Conservation (phyloP, 257 asterid genomes). For the Solanum microdontum region DNA sequence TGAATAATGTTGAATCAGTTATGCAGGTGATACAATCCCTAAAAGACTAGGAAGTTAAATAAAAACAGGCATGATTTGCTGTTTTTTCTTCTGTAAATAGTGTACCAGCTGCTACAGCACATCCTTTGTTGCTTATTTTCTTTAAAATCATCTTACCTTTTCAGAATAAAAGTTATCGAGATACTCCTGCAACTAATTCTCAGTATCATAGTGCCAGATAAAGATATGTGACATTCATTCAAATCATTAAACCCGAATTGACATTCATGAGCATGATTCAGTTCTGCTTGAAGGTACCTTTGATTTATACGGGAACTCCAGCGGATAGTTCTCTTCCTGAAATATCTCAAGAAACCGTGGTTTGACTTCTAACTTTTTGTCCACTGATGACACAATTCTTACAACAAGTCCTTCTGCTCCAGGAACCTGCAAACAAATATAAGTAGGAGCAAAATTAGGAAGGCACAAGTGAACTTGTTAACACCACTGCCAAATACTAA, state of each 20-base stretch:
- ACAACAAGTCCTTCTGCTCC: conserved; percentile 96
- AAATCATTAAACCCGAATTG: neutral
- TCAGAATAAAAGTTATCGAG: neutral
- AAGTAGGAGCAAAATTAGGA: neutral
- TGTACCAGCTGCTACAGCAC: neutral
- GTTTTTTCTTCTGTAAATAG: neutral
- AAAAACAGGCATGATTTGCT: neutral
- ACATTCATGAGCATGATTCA: neutral
- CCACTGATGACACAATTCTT: conserved; percentile 94
- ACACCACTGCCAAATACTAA: neutral
- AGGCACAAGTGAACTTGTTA: neutral
- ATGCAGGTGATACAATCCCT: neutral
- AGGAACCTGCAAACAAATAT: conserved; percentile 44
- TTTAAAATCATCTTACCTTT: neutral
- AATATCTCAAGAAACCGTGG: conserved; percentile 89
- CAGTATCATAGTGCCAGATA: neutral
- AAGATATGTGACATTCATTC: neutral
- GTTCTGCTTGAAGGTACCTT: conserved; percentile 39
- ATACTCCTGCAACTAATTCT: neutral
- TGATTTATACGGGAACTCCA: conserved; percentile 77
- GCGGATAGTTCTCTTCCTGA: conserved; percentile 79
- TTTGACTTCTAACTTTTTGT: conserved; percentile 92
- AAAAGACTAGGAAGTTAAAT: neutral
- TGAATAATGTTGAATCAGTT: neutral
- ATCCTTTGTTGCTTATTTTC: neutral